Percentiles rank a stretch among this genome's conserved stretches.
Conservation (phyloP, 2,329 filamentous ascomycete genomes). For the Fusarium duplospermum region DNA sequence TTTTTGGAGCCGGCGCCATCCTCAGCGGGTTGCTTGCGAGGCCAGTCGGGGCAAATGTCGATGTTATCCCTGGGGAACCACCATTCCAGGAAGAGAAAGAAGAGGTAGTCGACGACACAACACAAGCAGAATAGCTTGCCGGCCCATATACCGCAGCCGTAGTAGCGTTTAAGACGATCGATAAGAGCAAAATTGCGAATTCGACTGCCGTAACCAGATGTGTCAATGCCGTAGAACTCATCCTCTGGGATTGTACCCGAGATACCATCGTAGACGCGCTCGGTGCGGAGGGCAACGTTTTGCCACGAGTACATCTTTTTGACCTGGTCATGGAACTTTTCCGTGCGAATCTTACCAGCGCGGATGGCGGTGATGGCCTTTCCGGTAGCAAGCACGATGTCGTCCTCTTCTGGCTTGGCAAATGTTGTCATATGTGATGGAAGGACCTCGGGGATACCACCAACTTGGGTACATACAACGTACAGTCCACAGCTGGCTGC, state of each 20-base stretch:
- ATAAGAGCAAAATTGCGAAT: slow-evolving; percentile 92
- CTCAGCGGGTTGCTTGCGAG: slow-evolving; percentile 70
- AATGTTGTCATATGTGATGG: slow-evolving; percentile 98
- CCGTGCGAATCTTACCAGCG: slow-evolving; percentile 87
- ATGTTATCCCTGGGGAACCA: slow-evolving; percentile 87
- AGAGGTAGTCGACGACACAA: slow-evolving; percentile 91
- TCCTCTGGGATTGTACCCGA: slow-evolving; percentile 85
- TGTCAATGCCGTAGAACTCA: slow-evolving; percentile 88
- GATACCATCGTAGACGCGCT: slow-evolving; percentile 95
- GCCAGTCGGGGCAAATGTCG: slow-evolving; percentile 92
- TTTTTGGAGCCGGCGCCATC: slow-evolving; percentile 47
- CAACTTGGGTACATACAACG: slow-evolving; percentile 95
- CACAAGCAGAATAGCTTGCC: slow-evolving; percentile 97
- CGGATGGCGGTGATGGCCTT: slow-evolving; percentile 89
- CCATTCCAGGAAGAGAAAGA: slow-evolving; percentile 90
- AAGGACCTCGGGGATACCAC: slow-evolving; percentile 95
- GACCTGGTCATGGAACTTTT: slow-evolving; percentile 96
- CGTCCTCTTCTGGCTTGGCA: slow-evolving; percentile 95
- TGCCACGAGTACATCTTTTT: slow-evolving; percentile 99
- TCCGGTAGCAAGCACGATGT: slow-evolving; percentile 89
- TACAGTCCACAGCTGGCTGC: slow-evolving; percentile 96
- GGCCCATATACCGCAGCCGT: slow-evolving; percentile 98
- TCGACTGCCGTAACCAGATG: slow-evolving; percentile 74
- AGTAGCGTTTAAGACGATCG: slow-evolving; percentile 94
- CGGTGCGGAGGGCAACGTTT: slow-evolving; percentile 92